Conservation (phyloP, 1,284 basidiomycete genomes). For the Anthracocystis walkeri region DNA sequence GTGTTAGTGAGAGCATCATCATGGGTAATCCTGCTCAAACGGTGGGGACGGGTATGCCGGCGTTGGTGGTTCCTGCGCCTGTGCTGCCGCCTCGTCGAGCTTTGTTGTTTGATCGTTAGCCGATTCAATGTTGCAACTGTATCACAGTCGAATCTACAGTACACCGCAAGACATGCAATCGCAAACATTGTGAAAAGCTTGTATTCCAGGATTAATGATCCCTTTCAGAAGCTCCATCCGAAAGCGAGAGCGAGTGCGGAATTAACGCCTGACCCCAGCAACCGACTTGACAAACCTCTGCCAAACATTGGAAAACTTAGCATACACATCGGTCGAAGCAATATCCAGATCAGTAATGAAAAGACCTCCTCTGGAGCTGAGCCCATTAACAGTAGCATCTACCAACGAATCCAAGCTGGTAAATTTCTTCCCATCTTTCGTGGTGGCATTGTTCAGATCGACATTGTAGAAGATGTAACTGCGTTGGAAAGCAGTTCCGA, state of each 20-base stretch:
- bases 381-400: conserved; percentile 2
- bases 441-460: conserved; percentile 4
- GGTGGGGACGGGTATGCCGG: conserved; percentile 84
- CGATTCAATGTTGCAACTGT: not conserved
- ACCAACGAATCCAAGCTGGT: conserved; percentile 8
- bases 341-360: conserved; percentile 30
- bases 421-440: conserved; percentile 17
- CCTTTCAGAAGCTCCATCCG: too few relatives aligned
- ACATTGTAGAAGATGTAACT: conserved; percentile 35
- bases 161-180: not conserved
- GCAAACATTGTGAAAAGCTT: not conserved
- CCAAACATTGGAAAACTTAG: conserved; percentile 24
- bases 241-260: too few relatives aligned
- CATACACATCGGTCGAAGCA: conserved; percentile 15
- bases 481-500: conserved; percentile 10
- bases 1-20: conserved; percentile 99
- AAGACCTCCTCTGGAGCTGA: conserved; percentile 16
- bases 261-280: not conserved
- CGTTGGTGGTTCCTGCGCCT: conserved; percentile 54
- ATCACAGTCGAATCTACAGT: too few relatives aligned
- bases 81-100: conserved; percentile 48
- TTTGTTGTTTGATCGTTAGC: conserved; percentile 58
- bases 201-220: not conserved
- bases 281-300: conserved; percentile 19
- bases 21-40: conserved; percentile 98